phyloP scores from a whole-genome alignment of 805 yeast genomes.

The Candida silvicultrix region DNA sequence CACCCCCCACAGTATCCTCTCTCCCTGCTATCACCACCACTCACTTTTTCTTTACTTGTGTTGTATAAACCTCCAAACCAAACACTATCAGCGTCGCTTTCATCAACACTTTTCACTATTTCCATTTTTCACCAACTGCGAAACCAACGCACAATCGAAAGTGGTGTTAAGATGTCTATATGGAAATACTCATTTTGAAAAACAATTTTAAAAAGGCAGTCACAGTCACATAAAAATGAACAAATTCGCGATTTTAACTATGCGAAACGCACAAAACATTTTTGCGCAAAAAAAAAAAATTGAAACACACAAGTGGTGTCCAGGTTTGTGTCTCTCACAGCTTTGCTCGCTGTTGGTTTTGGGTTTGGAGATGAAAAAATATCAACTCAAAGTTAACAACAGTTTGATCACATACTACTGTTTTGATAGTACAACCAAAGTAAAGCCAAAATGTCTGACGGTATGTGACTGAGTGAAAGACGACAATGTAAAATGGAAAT shows the following conservation, averaged over 20 bases:
- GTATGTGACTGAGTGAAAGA: slow-evolving; percentile 17
- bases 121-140: not conserved
- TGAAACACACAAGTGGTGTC: no score
- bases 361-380: slow-evolving; percentile 2
- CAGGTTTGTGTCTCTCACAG: not conserved
- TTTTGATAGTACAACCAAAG: not conserved
- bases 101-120: not conserved
- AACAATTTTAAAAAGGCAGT: no score
- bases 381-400: slow-evolving; percentile 2
- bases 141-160: no score
- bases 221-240: no score
- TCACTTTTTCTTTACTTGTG: not conserved
- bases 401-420: not conserved
- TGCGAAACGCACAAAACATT: no score
- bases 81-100: not conserved
- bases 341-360: not conserved
- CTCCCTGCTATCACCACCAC: not conserved
- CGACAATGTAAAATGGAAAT: not conserved
- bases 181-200: no score
- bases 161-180: no score
- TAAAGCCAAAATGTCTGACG: slow-evolving; percentile 23
- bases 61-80: not conserved
- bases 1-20: not conserved
- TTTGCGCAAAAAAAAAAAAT: no score
- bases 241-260: no score